Evolutionary conservation across 352 stramenopile genomes (phyloP).

Genomic region (Phytophthora tentaculata): DNA sequence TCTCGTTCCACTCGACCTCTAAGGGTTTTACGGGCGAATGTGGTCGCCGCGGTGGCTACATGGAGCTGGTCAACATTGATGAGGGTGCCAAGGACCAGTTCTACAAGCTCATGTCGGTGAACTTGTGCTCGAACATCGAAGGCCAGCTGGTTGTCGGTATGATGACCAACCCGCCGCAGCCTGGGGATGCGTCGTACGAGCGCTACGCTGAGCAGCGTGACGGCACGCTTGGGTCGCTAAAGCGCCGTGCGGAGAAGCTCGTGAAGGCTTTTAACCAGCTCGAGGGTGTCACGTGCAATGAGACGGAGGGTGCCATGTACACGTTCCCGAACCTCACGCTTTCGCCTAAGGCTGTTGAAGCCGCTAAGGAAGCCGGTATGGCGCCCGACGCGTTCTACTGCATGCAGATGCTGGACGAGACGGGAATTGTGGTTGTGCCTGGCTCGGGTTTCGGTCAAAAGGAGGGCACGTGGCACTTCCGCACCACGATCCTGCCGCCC

Average conservation of each 20-base stretch:
- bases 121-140: slow-evolving; percentile 96
- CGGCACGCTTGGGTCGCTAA: slow-evolving; percentile 93
- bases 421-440: slow-evolving; percentile 98
- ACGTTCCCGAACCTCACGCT: slow-evolving; percentile 97
- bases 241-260: slow-evolving; percentile 94
- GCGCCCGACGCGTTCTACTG: slow-evolving; percentile 97
- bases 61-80: slow-evolving; percentile 96
- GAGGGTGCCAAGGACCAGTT: slow-evolving; percentile 94
- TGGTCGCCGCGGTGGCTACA: slow-evolving; percentile 96
- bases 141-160: slow-evolving; percentile 98
- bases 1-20: slow-evolving; percentile 98
- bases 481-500: slow-evolving; percentile 98
- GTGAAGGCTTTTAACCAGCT: slow-evolving; percentile 95
- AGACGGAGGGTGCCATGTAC: slow-evolving; percentile 98
- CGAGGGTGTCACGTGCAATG: slow-evolving; percentile 96
- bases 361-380: slow-evolving; percentile 72
- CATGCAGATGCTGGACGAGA: slow-evolving; percentile 95
- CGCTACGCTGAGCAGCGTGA: slow-evolving; percentile 92
- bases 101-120: slow-evolving; percentile 98
- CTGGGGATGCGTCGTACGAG: slow-evolving; percentile 90
- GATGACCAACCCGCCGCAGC: slow-evolving; percentile 96
- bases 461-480: slow-evolving; percentile 97
- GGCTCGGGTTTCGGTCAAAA: slow-evolving; percentile 98
- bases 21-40: slow-evolving; percentile 99
- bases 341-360: slow-evolving; percentile 86